Evolutionary conservation across 768 basidiomycete genomes (phyloP), one percentile per base, ranked within the genome.

Genomic region (Xanthoconium stramineum): DNA sequence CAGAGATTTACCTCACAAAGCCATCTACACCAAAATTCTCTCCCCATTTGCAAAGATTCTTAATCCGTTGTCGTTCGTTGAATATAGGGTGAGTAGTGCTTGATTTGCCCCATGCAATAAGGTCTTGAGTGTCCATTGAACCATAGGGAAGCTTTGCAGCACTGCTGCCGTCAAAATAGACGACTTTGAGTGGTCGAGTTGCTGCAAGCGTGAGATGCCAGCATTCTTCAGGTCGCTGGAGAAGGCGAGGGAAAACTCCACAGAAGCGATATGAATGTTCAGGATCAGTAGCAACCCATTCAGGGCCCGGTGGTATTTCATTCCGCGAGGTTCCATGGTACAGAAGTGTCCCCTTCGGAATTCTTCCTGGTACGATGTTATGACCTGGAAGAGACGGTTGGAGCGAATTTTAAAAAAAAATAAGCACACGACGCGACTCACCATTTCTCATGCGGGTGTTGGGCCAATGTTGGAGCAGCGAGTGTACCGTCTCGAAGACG

Each of bases 151-250:
- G 67, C 52, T 80, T 81, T 1, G 72, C 75, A 0, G 76, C 80
- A 50, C 80, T 80, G 43, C 67, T 77, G 0, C 82, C 81, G 49
- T 83, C 82, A 42, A 83, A 82, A 58, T 82, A 81, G 9, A 82
- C 53, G 4, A 82, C 63, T 39, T 75, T 78, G 33, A 83, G 62
- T 1, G 78, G 64, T 17, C 68, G 61, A 30, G 60, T 69, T 13
- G 61, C 39, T 9, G 46, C 60, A 5, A 65, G 50, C 3, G 61
- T 61, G n/a, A 66, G 32, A 13, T 54, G 54, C 65, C 65, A 61
- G 10, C 64, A 66, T 30, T 19, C 57, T 45, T 50, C 6, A 24
- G 4, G 24, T 24, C 24, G 24, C 33, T 42, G 49, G 13, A 7
- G 2, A 35, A 7, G 7, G 11, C 0, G 8, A 11, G 5, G 7